These are phyloP conservation scores for Bryoglossum gracile DNA, from an alignment of 495 filamentous ascomycete species.

Conservation along the genomic window DNA sequence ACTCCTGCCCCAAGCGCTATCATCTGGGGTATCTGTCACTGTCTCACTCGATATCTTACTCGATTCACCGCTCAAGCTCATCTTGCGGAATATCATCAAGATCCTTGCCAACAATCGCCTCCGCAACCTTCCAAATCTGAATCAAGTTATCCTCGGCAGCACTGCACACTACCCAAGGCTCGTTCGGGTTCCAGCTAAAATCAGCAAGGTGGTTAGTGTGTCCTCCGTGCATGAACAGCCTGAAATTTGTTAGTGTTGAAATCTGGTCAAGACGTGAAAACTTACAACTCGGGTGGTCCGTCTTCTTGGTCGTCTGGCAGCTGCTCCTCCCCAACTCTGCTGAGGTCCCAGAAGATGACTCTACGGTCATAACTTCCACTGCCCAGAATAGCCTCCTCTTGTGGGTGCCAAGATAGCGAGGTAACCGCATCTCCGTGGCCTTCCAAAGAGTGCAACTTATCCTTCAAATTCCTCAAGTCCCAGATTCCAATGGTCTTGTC, in stretches of 20 bases:
- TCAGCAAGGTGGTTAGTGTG: constrained; percentile 95
- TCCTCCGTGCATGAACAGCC: constrained; percentile 97
- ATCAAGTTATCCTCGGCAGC: constrained; percentile 96
- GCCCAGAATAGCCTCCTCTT: constrained; percentile 77
- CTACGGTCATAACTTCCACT: constrained; percentile 88
- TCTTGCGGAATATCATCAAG: constrained; percentile 68
- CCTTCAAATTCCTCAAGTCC: constrained; percentile 84
- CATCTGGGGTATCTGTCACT: no score
- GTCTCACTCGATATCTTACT: no score
- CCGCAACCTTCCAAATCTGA: constrained; percentile 93
- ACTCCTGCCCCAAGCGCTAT: constrained; percentile 12
- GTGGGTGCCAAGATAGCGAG: constrained; percentile 88
- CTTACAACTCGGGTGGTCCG: constrained; percentile 89
- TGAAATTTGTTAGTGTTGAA: constrained; percentile 31
- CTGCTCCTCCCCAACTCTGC: constrained; percentile 87
- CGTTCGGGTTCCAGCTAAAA: constrained; percentile 94
- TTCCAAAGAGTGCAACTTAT: constrained; percentile 77
- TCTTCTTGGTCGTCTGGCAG: constrained; percentile 93
- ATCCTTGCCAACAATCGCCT: constrained; percentile 80
- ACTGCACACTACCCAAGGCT: constrained; percentile 90
- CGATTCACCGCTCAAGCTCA: constrained; percentile 56
- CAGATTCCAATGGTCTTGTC: constrained; percentile 93
- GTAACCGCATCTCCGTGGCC: constrained; percentile 85
- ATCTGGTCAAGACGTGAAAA: constrained; percentile 20
- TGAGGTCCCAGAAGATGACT: constrained; percentile 94